These are phyloP conservation scores for Thyridium curvatum DNA, from an alignment of 2,329 filamentous ascomycete genomes.

Conservation along the genomic window DNA sequence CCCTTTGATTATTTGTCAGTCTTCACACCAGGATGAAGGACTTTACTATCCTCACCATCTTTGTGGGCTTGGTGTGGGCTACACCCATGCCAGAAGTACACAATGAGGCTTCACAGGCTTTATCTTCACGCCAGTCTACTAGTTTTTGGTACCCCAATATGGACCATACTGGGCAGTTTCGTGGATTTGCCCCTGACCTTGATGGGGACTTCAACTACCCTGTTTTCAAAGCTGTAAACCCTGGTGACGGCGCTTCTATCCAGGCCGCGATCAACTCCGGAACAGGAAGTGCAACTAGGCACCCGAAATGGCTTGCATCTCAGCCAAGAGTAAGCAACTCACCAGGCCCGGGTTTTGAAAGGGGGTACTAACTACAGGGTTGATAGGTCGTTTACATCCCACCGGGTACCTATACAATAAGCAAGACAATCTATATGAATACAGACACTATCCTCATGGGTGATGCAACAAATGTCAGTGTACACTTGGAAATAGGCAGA, in stretches of 20 bases:
- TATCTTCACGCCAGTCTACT: too few relatives aligned
- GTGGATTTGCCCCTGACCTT: constrained; percentile 33
- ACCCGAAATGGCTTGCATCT: constrained; percentile 31
- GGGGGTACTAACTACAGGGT: neutral
- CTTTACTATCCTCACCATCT: too few relatives aligned
- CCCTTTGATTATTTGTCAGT: too few relatives aligned
- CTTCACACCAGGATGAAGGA: too few relatives aligned
- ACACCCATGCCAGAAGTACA: too few relatives aligned
- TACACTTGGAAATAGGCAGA: neutral
- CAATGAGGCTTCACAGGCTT: too few relatives aligned
- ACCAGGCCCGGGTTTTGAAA: too few relatives aligned
- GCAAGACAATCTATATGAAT: constrained; percentile 30
- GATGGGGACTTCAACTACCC: constrained; percentile 27
- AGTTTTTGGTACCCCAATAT: constrained; percentile 19
- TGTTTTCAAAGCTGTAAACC: constrained; percentile 28
- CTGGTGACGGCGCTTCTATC: constrained; percentile 29
- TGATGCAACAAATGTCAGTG: constrained; percentile 31
- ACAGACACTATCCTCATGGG: constrained; percentile 40
- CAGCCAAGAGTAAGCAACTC: constrained; percentile 26
- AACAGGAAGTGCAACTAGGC: constrained; percentile 22
- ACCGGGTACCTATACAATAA: constrained; percentile 32
- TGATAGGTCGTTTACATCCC: constrained; percentile 34
- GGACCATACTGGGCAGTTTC: constrained; percentile 26
- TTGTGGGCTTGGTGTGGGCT: too few relatives aligned
- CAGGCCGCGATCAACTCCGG: constrained; percentile 30